phyloP scores from a whole-genome alignment of 345 rosid species.

The Isatis tinctoria region DNA sequence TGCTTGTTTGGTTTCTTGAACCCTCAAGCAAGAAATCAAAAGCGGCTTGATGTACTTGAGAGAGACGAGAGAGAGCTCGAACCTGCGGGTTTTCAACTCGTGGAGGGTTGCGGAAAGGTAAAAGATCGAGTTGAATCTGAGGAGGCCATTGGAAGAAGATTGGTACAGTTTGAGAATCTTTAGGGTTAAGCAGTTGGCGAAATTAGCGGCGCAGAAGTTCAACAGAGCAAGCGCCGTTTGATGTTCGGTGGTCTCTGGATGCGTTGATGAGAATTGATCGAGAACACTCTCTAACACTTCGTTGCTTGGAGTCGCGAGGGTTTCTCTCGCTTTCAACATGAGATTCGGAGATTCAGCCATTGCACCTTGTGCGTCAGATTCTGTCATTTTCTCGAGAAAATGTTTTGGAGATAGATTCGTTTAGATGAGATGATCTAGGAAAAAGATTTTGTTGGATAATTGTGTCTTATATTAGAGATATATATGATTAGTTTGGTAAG shows the following conservation, averaged over 20 bases:
- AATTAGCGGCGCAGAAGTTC: background rate
- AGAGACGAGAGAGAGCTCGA: background rate
- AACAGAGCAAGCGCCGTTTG: background rate
- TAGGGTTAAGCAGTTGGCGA: background rate
- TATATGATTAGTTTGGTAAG: no score
- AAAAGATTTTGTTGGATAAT: no score
- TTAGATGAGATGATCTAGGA: no score
- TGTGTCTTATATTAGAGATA: no score
- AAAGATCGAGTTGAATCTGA: background rate
- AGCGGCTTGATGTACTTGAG: background rate
- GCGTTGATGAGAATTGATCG: background rate
- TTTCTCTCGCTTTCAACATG: background rate
- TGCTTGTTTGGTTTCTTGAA: background rate
- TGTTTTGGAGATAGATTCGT: no score
- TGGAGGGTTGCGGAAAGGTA: background rate
- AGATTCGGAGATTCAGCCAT: background rate
- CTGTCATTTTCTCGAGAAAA: background rate
- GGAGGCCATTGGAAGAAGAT: background rate
- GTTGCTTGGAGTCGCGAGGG: background rate
- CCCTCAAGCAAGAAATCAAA: conserved; percentile 1
- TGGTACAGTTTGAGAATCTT: background rate
- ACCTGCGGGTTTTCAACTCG: background rate
- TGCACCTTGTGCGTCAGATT: background rate
- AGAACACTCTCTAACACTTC: background rate
- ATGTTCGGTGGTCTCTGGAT: background rate